Percentiles rank a stretch among this genome's conserved stretches.
phyloP scores from a whole-genome alignment of 495 filamentous ascomycete species.

The Penicillium desertorum region DNA sequence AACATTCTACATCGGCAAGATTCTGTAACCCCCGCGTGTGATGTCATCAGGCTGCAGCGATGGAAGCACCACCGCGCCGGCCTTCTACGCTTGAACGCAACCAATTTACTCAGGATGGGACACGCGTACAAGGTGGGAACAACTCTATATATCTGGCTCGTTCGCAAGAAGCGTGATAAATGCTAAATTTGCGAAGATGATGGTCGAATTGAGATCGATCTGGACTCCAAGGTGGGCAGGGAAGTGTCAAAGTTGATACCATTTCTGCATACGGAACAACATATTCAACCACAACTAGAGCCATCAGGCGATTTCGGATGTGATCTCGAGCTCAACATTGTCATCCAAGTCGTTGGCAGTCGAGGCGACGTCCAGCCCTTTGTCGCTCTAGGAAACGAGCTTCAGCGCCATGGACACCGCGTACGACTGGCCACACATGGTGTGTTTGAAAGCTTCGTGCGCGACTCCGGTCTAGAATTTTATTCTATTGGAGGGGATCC shows the following conservation, averaged over 20 bases:
- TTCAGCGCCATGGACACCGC: constrained; percentile 44
- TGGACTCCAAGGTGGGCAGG: constrained; percentile 13
- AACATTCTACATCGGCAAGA: background rate
- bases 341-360: constrained; percentile 55
- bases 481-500: constrained; percentile 62
- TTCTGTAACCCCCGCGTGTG: background rate
- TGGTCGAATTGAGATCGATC: constrained; percentile 15
- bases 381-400: constrained; percentile 48
- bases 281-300: background rate
- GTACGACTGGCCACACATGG: constrained; percentile 62
- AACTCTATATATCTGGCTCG: background rate
- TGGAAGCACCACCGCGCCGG: constrained; percentile 2
- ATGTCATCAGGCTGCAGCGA: constrained; percentile 4
- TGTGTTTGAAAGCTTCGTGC: constrained; percentile 55
- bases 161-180: background rate
- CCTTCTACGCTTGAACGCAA: constrained; percentile 6
- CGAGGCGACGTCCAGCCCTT: constrained; percentile 54
- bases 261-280: constrained; percentile 4
- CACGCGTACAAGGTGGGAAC: background rate
- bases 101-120: constrained; percentile 6
- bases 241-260: constrained; percentile 11
- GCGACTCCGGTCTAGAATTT: constrained; percentile 55
- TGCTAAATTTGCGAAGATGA: constrained; percentile 7
- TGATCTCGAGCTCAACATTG: constrained; percentile 36
- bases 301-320: background rate